Conservation (phyloP, 2,329 filamentous ascomycete species). For the Ilyonectria destructans region DNA sequence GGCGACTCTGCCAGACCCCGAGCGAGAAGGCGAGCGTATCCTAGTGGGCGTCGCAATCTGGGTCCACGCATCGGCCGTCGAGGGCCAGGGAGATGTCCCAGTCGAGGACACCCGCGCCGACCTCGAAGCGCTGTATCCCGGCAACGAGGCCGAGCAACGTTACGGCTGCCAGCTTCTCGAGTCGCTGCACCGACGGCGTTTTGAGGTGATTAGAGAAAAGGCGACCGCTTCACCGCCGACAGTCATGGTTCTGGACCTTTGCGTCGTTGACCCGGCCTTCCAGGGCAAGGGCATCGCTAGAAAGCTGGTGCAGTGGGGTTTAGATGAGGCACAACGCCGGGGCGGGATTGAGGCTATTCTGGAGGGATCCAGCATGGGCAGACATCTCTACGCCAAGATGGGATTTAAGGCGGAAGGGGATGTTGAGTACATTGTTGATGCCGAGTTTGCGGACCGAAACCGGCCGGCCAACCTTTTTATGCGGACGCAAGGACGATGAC, state of each 20-base stretch:
- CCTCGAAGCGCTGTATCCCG: constrained; percentile 59
- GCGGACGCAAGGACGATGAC: constrained; percentile 54
- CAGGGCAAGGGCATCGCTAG: constrained; percentile 66
- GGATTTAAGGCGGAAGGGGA: constrained; percentile 62
- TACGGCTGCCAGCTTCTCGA: constrained; percentile 62
- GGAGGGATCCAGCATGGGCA: constrained; percentile 66
- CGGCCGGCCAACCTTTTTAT: constrained; percentile 65
- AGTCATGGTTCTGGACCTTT: constrained; percentile 66
- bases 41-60: constrained; percentile 72
- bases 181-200: constrained; percentile 62
- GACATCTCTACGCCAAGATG: constrained; percentile 62
- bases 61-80: constrained; percentile 66
- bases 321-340: constrained; percentile 59
- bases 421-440: constrained; percentile 61
- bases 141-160: constrained; percentile 61
- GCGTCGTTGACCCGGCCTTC: constrained; percentile 68
- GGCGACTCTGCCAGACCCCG: constrained; percentile 62
- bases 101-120: constrained; percentile 53
- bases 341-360: constrained; percentile 61
- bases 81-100: constrained; percentile 63
- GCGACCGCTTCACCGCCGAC: constrained; percentile 58
- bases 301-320: constrained; percentile 64
- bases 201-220: constrained; percentile 60
- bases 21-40: constrained; percentile 38
- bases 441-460: constrained; percentile 56